Evolutionary conservation across 2,329 filamentous ascomycete species (phyloP), one percentile per base, ranked within the genome.

Genomic region (Fusarium veterinarium): DNA sequence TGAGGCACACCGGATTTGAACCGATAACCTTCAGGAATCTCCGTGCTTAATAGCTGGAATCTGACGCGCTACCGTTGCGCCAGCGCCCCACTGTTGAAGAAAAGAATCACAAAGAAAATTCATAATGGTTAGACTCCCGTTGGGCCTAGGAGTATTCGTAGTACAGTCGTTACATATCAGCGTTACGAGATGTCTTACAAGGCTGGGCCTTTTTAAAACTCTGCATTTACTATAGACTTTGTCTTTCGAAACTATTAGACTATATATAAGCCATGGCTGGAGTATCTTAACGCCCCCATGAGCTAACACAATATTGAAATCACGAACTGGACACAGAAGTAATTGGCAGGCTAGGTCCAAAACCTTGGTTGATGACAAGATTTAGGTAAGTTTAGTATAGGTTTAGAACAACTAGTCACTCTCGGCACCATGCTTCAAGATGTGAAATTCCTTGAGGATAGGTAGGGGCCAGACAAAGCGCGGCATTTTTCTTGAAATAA

Each of bases 91-190:
- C 23, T 37, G 33, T 28, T 51, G 46, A 2, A 14, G 8, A 25
- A 25, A 8, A 5, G 12, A 0, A 6, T 35, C 0, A 2, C 3
- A 25, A 33, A 25, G 0, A 10, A 9, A 19, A 1, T 0, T 14
- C 1, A 49, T 49, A 49, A 0, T 5, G 10, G 20, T 9, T 5
- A 8, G 4, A 0, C 13, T 8, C 1, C 2, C 0, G 14, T 4
- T 7, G 6, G 11, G 11, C 6, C 16, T 23, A 8, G 2, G 10
- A 17, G 7, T 9, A 17, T 6, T 23, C 4, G 16, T 13, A 6
- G 11, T 4, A 35, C 16, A 23, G n/a, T 9, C 8, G 19, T 10
- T 6, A 19, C 8, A 49, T 10, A 0, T 33, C 31, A 19, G n/a
- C 20, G 4, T 4, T 14, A 23, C 12, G 2, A 49, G 14, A 23